Base-by-base conservation (phyloP, 805 yeast species). In the Myxozyma nipponensis region DNA sequence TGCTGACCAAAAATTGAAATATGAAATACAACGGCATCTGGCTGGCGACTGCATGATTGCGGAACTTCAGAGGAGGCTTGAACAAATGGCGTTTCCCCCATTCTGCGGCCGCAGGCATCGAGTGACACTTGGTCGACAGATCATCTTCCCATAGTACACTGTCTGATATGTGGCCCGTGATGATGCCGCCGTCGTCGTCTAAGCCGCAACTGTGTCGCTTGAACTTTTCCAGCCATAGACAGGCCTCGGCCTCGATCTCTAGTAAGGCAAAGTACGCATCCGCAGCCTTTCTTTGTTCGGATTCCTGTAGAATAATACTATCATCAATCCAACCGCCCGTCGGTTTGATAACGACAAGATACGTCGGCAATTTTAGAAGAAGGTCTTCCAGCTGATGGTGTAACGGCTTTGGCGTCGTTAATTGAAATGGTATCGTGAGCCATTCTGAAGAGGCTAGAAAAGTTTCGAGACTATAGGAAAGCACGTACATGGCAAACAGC, bases 381-480 rank as follows among this genome's bases (percentile, higher is more conserved):
- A 38, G 13, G 25, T 45, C 48, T 9, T 23, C n/a, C 4, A 45
- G 36, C 10, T 18, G 23, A 28, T 45, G 42, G 30, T 37, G 48
- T 22, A 34, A 32, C 4, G 35, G 28, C 5, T 28, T 23, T 15
- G 17, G 19, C 7, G 41, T 18, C 37, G 19, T 6, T 4, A 10
- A 18, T 18, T 39, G 43, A 26, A 45, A 38, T 9, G 45, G 45
- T 1, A 46, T 42, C 15, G 46, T 35, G 3, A 24, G 24, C 50
- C 50, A 41, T 4, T 39, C 50, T 15, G 47, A 38, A n/a, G 24
- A 18, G n/a, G 47, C 32, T 4, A 46, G 40, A 21, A 46, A 42
- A 4, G 30, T 15, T 13, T 18, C 26, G 13, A n/a, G 10, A 13
- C 9, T 1, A 18, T 26, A 39, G n/a, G 34, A 1, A 17, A 41